A percentile compares a stretch with the other conserved stretches of the same genome.
phyloP scores from a whole-genome alignment of 2,329 filamentous ascomycete species.

The Monilinia fructicola region DNA sequence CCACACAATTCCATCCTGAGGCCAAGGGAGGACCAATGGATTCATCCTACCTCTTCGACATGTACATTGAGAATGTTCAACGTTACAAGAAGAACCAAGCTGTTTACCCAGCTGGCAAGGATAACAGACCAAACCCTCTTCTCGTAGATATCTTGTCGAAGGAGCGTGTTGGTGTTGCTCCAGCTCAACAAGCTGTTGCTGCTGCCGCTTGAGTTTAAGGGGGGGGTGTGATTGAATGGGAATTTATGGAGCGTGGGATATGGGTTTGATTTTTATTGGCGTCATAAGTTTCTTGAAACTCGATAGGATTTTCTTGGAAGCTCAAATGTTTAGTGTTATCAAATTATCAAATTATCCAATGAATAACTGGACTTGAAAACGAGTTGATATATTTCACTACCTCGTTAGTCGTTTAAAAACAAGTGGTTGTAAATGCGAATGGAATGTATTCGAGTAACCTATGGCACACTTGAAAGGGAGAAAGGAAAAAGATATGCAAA shows the following conservation, averaged over 20 bases:
- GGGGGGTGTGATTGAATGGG: not conserved
- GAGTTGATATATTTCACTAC: not conserved
- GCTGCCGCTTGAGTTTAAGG: constrained; percentile 28
- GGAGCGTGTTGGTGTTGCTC: constrained; percentile 82
- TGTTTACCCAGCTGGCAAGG: constrained; percentile 68
- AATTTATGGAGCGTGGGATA: constrained; percentile 5
- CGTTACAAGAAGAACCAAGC: constrained; percentile 84
- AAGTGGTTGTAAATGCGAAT: not conserved
- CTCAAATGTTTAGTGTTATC: not conserved
- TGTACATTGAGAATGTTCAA: constrained; percentile 86
- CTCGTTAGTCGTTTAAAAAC: not conserved
- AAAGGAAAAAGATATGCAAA: not conserved
- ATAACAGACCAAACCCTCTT: constrained; percentile 83
- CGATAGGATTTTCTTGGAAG: not conserved
- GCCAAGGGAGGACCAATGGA: constrained; percentile 97
- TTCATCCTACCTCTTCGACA: constrained; percentile 93
- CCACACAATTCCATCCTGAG: constrained; percentile 97
- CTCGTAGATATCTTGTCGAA: constrained; percentile 89
- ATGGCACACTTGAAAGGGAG: no score
- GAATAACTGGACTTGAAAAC: not conserved
- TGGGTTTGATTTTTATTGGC: constrained; percentile 9
- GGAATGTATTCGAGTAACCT: not conserved
- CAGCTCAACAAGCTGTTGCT: constrained; percentile 34
- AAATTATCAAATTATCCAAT: constrained; percentile 3
- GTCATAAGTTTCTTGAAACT: not conserved